Evolutionary conservation across 805 yeast species (phyloP).

Genomic region (Yamadazyma tumulicola): DNA sequence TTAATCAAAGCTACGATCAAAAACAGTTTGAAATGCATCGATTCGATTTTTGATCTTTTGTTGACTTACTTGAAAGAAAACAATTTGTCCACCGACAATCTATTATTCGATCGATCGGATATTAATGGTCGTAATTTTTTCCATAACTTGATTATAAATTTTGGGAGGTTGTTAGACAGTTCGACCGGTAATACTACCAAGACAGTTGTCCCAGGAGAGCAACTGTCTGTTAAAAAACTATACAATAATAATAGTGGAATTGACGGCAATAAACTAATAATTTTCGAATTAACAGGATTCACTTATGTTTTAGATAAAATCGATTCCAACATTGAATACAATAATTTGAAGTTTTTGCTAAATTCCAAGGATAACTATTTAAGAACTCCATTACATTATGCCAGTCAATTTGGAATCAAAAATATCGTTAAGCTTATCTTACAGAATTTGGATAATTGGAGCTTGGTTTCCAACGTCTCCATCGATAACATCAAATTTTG

Average conservation of each 20-base stretch:
- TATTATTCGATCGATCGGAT: slow-evolving; percentile 56
- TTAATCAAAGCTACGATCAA: slow-evolving; percentile 61
- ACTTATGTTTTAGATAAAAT: slow-evolving; percentile 55
- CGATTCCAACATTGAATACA: slow-evolving; percentile 8
- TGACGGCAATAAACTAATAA: slow-evolving; percentile 12
- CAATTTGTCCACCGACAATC: slow-evolving; percentile 15
- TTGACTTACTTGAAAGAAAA: slow-evolving; percentile 39
- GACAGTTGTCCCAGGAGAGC: slow-evolving; percentile 26
- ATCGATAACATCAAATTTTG: slow-evolving; percentile 56
- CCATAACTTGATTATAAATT: slow-evolving; percentile 76
- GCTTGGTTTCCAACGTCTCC: slow-evolving; percentile 46
- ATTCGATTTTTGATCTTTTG: slow-evolving; percentile 46
- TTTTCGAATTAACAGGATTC: slow-evolving; percentile 46
- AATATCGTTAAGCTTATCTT: slow-evolving; percentile 59
- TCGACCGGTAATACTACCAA: slow-evolving; percentile 12
- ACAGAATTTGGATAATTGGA: slow-evolving; percentile 56
- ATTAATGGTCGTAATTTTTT: slow-evolving; percentile 79
- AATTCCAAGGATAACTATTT: slow-evolving; percentile 69
- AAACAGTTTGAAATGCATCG: slow-evolving; percentile 58
- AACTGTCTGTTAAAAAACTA: slow-evolving; percentile 22
- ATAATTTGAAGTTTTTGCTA: slow-evolving; percentile 27
- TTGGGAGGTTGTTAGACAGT: slow-evolving; percentile 57
- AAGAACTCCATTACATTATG: slow-evolving; percentile 86
- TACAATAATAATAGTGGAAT: slow-evolving; percentile 29
- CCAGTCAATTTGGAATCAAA: slow-evolving; percentile 80